Base-by-base conservation (phyloP, 495 filamentous ascomycete genomes). In the Parachaetomium inaequale region DNA sequence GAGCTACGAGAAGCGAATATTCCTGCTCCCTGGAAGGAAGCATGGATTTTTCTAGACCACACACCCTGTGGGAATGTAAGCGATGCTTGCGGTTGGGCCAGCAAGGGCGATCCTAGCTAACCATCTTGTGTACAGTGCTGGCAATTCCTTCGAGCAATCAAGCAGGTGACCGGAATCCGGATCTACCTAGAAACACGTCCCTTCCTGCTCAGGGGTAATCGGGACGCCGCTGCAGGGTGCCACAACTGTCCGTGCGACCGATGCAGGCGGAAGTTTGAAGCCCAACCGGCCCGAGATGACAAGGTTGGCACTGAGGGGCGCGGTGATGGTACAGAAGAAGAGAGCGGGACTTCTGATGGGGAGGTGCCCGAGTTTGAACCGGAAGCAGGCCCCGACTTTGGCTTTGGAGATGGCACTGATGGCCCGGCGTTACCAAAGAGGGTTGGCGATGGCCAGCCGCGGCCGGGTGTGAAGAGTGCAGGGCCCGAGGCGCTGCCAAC, bases 11-110 rank as follows among this genome's bases (percentile, higher is more conserved):
- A 36, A 1, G 29, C 50, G 0, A 10, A 12, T 4, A 28, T 66
- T 7, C 63, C 63, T 0, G 29, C 1, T 0, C 10, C 19, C 0
- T 47, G 52, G 15, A 38, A 17, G 36, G 17, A 29, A 3, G 59
- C 60, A 0, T 43, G 23, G 34, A 15, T 63, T 0, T 53, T 59
- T 14, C 17, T 66, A 0, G 60, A 66, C 11, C 55, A 66, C 19
- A 17, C 10, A 1, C 64, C 60, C 2, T 66, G 64, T n/a, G 25
- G 12, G 6, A 52, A 60, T 23, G 63, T 66, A 50, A 49, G 63
- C 45, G 21, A 12, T 42, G 7, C 25, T 19, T 34, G 34, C 7
- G 7, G 6, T 19, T 10, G 25, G n/a, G 11, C 40, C 1, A 21
- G 42, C 12, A 47, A 14, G 10, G 26, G 2, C 23, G n/a, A 28